A percentile compares a stretch with the other conserved stretches of the same genome.
Evolutionary conservation across 2,329 filamentous ascomycete species (phyloP).

Genomic region (Colletotrichum trifolii): DNA sequence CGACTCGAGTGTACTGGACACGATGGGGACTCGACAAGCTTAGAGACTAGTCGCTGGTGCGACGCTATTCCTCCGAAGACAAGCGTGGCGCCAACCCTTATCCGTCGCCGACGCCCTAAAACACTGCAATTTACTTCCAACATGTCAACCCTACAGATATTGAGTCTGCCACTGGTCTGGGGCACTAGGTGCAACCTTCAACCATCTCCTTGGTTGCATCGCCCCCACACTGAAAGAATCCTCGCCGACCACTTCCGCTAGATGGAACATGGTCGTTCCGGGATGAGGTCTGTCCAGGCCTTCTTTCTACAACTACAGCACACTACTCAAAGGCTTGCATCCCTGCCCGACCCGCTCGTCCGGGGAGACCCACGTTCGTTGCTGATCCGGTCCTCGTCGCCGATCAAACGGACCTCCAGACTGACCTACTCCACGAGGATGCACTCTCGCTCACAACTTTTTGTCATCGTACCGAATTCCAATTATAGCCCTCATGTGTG

Average conservation of each 20-base stretch:
- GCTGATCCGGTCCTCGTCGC: conserved; percentile 29
- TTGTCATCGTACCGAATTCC: conserved; percentile 23
- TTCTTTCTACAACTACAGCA: conserved; percentile 13
- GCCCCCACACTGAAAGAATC: not conserved
- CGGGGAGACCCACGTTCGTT: conserved; percentile 20
- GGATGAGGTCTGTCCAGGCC: conserved; percentile 29
- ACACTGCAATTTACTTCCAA: conserved; percentile 33
- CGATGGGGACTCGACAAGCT: conserved; percentile 25
- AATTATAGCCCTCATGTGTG: conserved; percentile 27
- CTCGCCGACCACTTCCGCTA: conserved; percentile 6
- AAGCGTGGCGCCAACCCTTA: conserved; percentile 18
- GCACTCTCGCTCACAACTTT: conserved; percentile 1
- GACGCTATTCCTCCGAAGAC: conserved; percentile 33
- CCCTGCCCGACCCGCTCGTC: conserved; percentile 21
- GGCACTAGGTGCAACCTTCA: conserved; percentile 33
- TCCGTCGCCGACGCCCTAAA: conserved; percentile 20
- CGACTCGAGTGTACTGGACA: conserved; percentile 9
- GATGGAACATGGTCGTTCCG: conserved; percentile 34
- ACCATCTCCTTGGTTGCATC: conserved; percentile 29
- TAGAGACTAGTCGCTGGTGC: conserved; percentile 31
- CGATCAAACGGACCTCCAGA: conserved; percentile 35
- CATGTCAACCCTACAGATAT: conserved; percentile 35
- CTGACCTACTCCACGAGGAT: conserved; percentile 19
- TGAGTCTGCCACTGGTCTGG: conserved; percentile 17
- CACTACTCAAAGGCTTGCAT: conserved; percentile 4